phyloP scores from a whole-genome alignment of 306 rosid genomes.

The Hippophae rhamnoides region DNA sequence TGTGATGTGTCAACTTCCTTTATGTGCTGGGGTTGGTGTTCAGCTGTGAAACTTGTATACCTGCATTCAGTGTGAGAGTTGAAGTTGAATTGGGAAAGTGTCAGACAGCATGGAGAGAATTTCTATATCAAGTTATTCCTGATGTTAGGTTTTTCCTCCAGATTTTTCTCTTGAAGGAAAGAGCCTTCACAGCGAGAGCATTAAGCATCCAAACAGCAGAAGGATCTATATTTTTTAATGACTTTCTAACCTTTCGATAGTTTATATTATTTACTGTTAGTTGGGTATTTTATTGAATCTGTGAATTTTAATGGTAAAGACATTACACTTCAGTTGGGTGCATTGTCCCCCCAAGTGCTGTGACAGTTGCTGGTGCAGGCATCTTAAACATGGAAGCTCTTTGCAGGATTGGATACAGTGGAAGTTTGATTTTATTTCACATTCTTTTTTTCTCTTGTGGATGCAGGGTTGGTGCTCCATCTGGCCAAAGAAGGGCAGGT shows the following conservation, averaged over 20 bases:
- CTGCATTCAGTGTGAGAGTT: conserved; percentile 14
- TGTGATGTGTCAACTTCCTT: neutral
- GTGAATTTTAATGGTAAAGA: conserved; percentile 22
- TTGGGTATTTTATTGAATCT: conserved; percentile 28
- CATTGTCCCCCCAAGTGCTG: conserved; percentile 3
- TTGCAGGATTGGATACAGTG: conserved; percentile 11
- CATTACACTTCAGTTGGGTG: conserved; percentile 18
- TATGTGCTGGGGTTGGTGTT: neutral
- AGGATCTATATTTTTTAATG: conserved; percentile 17
- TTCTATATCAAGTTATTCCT: conserved; percentile 15
- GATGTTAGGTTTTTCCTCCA: conserved; percentile 16
- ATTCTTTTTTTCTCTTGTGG: conserved; percentile 15
- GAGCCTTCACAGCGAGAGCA: conserved; percentile 18
- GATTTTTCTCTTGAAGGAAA: conserved; percentile 21
- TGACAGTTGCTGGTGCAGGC: conserved; percentile 16
- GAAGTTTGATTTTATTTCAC: conserved; percentile 10
- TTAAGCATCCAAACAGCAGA: conserved; percentile 14
- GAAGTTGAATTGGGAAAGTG: conserved; percentile 17
- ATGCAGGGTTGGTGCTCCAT: conserved; percentile 56
- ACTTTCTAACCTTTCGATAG: conserved; percentile 28
- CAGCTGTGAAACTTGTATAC: neutral
- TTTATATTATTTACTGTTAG: conserved; percentile 28
- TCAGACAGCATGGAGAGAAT: conserved; percentile 11
- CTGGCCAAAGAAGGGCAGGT: conserved; percentile 41
- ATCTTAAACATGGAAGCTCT: conserved; percentile 11